These are phyloP conservation scores for Ceratocystis diversiconidia DNA, from an alignment of 2,329 filamentous ascomycete genomes.

Conservation along the genomic window DNA sequence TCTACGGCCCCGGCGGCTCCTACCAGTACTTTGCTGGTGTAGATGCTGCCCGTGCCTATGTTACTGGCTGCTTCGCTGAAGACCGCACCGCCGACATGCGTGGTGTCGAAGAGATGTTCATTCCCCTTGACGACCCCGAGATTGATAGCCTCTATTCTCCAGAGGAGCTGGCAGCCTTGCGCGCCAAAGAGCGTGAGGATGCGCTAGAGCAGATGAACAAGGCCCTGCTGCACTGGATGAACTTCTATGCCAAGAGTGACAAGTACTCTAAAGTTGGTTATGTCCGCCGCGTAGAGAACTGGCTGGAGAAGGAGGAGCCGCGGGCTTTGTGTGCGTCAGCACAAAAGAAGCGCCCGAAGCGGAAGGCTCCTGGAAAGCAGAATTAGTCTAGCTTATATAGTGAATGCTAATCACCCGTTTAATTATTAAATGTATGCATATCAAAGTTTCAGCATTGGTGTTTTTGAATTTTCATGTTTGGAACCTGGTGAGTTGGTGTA, in stretches of 20 bases:
- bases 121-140: conserved; percentile 47
- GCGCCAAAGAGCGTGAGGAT: conserved; percentile 47
- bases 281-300: conserved; percentile 47
- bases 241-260: conserved; percentile 64
- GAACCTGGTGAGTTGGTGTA: neutral
- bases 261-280: conserved; percentile 73
- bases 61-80: conserved; percentile 83
- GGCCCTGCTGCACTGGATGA: conserved; percentile 65
- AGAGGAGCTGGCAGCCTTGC: conserved; percentile 38
- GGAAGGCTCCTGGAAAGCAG: neutral
- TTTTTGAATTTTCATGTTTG: neutral
- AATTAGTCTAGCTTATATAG: neutral
- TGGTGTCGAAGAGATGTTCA: conserved; percentile 75
- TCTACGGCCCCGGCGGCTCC: conserved; percentile 72
- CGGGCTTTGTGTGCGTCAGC: conserved; percentile 20
- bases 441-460: no score
- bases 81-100: conserved; percentile 74
- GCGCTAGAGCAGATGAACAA: conserved; percentile 53
- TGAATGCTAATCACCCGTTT: neutral
- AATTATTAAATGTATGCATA: no score
- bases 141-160: conserved; percentile 46
- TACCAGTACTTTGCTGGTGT: conserved; percentile 78
- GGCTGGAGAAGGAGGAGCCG: conserved; percentile 45
- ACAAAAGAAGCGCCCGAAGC: conserved; percentile 2
- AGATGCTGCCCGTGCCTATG: conserved; percentile 76